phyloP scores from a whole-genome alignment of 2,329 filamentous ascomycete species.

The Cladorrhinum sp. region DNA sequence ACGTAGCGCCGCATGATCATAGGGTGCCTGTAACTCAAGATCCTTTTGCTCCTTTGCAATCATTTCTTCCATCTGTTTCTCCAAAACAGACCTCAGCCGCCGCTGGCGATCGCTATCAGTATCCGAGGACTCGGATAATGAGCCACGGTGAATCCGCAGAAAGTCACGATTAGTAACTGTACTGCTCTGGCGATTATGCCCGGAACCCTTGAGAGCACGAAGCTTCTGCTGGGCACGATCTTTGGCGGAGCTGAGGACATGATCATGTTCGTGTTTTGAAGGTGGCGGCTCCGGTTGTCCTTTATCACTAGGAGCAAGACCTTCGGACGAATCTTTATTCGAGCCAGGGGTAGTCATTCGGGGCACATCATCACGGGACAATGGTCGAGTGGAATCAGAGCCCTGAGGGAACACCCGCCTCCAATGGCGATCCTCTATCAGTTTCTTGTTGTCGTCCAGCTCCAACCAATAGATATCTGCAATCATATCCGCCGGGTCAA shows the following conservation, averaged over 20 bases:
- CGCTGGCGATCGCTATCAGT: constrained; percentile 49
- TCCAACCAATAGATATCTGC: constrained; percentile 92
- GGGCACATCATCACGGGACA: constrained; percentile 27
- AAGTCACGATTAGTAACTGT: constrained; percentile 52
- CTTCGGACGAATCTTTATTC: constrained; percentile 15
- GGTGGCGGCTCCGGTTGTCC: constrained; percentile 24
- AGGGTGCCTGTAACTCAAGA: constrained; percentile 34
- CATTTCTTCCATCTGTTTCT: constrained; percentile 62
- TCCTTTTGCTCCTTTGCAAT: constrained; percentile 52
- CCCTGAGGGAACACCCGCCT: constrained; percentile 63
- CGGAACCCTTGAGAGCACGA: constrained; percentile 53
- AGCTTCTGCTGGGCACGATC: constrained; percentile 60
- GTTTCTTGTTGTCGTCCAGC: constrained; percentile 71
- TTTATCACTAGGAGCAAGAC: constrained; percentile 21
- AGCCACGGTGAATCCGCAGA: constrained; percentile 50
- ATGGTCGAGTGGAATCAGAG: constrained; percentile 28
- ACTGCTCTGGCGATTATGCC: constrained; percentile 49
- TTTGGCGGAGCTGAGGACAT: constrained; percentile 50
- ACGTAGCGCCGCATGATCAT: constrained; percentile 33
- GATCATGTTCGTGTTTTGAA: constrained; percentile 39
- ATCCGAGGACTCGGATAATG: constrained; percentile 59
- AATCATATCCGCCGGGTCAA: constrained; percentile 79
- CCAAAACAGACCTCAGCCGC: constrained; percentile 50
- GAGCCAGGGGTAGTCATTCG: constrained; percentile 24
- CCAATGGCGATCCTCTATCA: constrained; percentile 78